These are phyloP conservation scores for Wickerhamiella lipophila DNA, from an alignment of 805 yeast genomes.

Conservation along the genomic window DNA sequence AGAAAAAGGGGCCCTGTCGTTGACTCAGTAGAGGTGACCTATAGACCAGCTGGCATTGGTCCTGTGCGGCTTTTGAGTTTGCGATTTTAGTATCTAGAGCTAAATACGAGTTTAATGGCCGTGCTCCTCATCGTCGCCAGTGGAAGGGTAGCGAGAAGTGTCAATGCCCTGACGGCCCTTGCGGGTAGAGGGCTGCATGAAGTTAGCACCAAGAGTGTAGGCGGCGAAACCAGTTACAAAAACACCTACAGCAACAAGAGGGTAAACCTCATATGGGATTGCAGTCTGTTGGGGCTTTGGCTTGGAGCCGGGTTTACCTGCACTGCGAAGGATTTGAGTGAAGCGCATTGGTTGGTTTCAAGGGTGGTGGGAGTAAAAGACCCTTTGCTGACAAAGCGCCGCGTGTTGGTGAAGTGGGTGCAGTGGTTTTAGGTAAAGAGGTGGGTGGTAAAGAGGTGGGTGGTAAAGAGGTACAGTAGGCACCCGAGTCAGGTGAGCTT, in stretches of 20 bases:
- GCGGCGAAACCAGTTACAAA: slow-evolving; percentile 17
- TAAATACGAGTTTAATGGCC: neutral
- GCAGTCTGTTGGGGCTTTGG: slow-evolving; percentile 12
- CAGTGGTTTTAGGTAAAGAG: neutral
- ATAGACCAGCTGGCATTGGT: too few species aligned
- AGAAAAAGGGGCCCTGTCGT: too few species aligned
- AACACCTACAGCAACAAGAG: slow-evolving; percentile 19
- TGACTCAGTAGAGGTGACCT: too few species aligned
- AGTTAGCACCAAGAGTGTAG: slow-evolving; percentile 19
- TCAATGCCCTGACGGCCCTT: slow-evolving; percentile 21
- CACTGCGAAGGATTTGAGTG: slow-evolving; percentile 20
- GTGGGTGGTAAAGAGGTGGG: neutral
- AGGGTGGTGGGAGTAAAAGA: neutral
- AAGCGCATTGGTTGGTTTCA: slow-evolving; percentile 19
- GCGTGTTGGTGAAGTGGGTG: neutral
- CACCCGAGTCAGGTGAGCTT: too few species aligned
- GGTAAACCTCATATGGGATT: slow-evolving; percentile 21
- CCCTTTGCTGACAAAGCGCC: neutral
- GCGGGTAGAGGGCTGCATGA: slow-evolving; percentile 20
- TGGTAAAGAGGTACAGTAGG: too few species aligned
- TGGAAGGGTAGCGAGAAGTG: slow-evolving; percentile 20
- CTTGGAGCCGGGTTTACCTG: slow-evolving; percentile 9
- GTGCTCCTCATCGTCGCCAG: slow-evolving; percentile 13
- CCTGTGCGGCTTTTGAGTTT: too few species aligned
- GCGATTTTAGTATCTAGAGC: neutral